phyloP scores from a whole-genome alignment of 305 asterid genomes.

The Solanum hybrid region DNA sequence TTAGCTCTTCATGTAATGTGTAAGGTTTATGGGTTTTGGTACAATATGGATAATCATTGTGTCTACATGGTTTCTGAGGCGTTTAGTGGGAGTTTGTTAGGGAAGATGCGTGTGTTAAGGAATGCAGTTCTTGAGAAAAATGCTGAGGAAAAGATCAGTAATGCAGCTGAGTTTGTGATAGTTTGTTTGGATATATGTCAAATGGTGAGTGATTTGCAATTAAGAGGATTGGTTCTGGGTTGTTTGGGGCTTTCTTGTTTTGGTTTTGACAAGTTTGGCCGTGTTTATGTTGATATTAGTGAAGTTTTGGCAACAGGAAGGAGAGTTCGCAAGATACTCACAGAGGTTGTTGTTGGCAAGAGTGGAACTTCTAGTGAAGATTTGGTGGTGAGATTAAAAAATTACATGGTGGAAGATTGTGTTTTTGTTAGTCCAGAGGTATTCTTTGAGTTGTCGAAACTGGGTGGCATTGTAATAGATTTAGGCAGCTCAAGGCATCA shows the following conservation, averaged over 20 bases:
- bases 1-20: conserved; percentile 37
- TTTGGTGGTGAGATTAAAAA: conserved; percentile 18
- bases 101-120: background rate
- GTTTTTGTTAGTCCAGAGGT: conserved; percentile 69
- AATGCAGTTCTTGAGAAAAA: conserved; percentile 17
- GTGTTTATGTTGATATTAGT: conserved; percentile 36
- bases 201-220: conserved; percentile 49
- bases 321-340: conserved; percentile 24
- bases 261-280: conserved; percentile 47
- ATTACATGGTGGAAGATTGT: conserved; percentile 16
- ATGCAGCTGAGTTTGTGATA: conserved; percentile 32
- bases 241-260: conserved; percentile 41
- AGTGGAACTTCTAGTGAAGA: conserved; percentile 12
- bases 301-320: conserved; percentile 41
- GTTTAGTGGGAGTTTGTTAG: conserved; percentile 13
- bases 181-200: conserved; percentile 59
- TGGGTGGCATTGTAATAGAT: conserved; percentile 28
- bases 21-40: conserved; percentile 72
- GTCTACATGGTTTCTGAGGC: conserved; percentile 52
- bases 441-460: conserved; percentile 22
- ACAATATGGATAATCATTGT: conserved; percentile 30
- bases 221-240: conserved; percentile 52
- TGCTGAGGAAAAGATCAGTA: conserved; percentile 17
- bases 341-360: background rate
- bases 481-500: conserved; percentile 19